Base-by-base conservation (phyloP, 306 rosid species). In the Ceratonia siliqua region DNA sequence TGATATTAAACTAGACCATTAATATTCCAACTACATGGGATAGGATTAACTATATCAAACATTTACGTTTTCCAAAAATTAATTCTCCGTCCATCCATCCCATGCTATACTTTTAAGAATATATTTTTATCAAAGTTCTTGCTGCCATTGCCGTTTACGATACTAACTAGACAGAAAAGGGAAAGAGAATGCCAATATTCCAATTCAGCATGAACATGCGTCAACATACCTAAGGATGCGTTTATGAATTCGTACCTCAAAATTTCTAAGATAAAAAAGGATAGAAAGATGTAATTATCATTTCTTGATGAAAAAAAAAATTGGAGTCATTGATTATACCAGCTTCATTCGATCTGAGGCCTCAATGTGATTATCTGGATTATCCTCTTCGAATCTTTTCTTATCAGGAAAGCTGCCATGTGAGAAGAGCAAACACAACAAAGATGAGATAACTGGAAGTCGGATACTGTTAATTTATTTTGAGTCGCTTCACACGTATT, bases 341-440 rank as follows among this genome's bases (percentile, higher is more conserved):
- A 90, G 84, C 63, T 90, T 92, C 52, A 62, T 76, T 74, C 76
- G 78, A 63, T 79, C 85, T 49, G 91, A 85, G 57, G 75, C 66
- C 68, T 86, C 90, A 65, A 73, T 54, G 21, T 79, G 80, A 61
- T 76, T 64, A 73, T 84, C 81, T 77, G 84, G 66, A 38, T 74
- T 70, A 64, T 83, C 87, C 74, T 76, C 88, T 78, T 74, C 85
- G 25, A 56, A 43, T 76, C 43, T 72, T 73, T 85, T 92, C 90
- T 88, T 88, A 62, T 81, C 96, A 48, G 94, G 91, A 86, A 88
- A 79, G 79, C 97, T 94, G 93, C 57, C 70, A 82, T 33, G 59
- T 62, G 83, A 63, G 50, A 62, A 81, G 35, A 79, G 48, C 6
- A 75, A 76, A 78, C 30, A 76, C 33, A 74, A 46, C 68, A 69